Percentiles rank a stretch among this genome's conserved stretches.
Evolutionary conservation across 1,139 yeast genomes (phyloP).

Genomic region (Geotrichum restrictum): DNA sequence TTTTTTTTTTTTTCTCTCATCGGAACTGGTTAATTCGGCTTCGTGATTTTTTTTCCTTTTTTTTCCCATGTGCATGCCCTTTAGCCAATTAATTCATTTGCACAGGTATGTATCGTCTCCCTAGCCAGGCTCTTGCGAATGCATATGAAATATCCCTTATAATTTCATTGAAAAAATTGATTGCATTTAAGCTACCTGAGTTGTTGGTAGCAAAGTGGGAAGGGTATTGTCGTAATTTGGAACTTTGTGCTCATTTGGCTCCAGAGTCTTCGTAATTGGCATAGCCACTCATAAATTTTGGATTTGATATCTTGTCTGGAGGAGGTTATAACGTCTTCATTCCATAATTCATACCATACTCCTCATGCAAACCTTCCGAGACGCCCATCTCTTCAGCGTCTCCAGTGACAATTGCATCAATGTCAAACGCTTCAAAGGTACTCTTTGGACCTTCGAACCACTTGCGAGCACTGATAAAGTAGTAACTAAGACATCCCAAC

Average conservation of each 20-base stretch:
- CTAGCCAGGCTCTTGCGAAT: too few relatives aligned
- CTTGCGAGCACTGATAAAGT: conserved; percentile 52
- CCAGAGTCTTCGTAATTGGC: too few relatives aligned
- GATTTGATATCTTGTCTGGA: not conserved
- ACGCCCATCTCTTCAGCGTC: conserved; percentile 5
- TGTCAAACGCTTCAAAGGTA: conserved; percentile 42
- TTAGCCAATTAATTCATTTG: not conserved
- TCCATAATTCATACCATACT: not conserved
- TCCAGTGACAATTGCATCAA: conserved; percentile 21
- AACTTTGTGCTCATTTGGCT: too few relatives aligned
- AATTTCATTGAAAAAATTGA: not conserved
- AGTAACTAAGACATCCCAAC: conserved; percentile 50
- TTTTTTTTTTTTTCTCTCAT: too few relatives aligned
- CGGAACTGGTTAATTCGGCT: too few relatives aligned
- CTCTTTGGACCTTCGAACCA: conserved; percentile 63
- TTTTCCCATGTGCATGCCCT: not conserved
- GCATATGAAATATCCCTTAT: not conserved
- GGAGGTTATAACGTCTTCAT: not conserved
- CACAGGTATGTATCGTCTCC: not conserved
- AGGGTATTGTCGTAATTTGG: too few relatives aligned
- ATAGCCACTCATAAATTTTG: not conserved
- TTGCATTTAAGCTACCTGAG: not conserved
- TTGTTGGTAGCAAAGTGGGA: too few relatives aligned
- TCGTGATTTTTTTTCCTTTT: too few relatives aligned
- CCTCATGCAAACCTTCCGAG: not conserved